Percentiles rank a stretch among this genome's conserved stretches.
Evolutionary conservation across 257 asterid species (phyloP).

Genomic region (Perilla frutescens): DNA sequence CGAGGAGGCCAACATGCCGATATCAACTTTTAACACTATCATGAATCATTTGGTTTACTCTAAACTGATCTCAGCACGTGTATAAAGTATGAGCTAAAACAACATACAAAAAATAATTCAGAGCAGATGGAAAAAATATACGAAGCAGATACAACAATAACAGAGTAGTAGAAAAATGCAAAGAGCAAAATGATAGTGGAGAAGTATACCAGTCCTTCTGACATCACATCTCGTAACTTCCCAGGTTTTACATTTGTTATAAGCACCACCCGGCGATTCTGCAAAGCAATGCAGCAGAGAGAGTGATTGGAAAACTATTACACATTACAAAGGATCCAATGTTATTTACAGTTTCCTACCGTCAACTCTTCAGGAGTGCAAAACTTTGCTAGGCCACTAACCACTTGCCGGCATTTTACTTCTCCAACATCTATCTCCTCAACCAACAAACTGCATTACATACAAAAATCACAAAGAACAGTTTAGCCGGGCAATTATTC

Average conservation of each 20-base stretch:
- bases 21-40: neutral
- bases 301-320: neutral
- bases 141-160: neutral
- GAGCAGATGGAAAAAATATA: neutral
- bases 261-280: constrained; percentile 85
- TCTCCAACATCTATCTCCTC: constrained; percentile 99
- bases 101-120: neutral
- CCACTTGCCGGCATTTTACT: constrained; percentile 88
- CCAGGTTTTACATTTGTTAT: constrained; percentile 96
- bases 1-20: neutral
- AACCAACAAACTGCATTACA: constrained; percentile 77
- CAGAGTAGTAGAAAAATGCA: neutral
- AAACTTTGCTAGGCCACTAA: constrained; percentile 94
- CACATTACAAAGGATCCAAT: constrained; percentile 10
- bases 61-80: neutral
- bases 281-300: constrained; percentile 43
- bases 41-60: neutral
- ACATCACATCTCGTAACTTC: constrained; percentile 88
- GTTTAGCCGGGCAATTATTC: constrained; percentile 4
- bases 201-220: constrained; percentile 89
- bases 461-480: constrained; percentile 21
- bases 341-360: constrained; percentile 48
- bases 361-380: constrained; percentile 82
- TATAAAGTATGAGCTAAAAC: neutral
- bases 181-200: constrained; percentile 22